These are phyloP conservation scores for Xenoacremonium recifei DNA, from an alignment of 2,329 filamentous ascomycete genomes.

Conservation along the genomic window DNA sequence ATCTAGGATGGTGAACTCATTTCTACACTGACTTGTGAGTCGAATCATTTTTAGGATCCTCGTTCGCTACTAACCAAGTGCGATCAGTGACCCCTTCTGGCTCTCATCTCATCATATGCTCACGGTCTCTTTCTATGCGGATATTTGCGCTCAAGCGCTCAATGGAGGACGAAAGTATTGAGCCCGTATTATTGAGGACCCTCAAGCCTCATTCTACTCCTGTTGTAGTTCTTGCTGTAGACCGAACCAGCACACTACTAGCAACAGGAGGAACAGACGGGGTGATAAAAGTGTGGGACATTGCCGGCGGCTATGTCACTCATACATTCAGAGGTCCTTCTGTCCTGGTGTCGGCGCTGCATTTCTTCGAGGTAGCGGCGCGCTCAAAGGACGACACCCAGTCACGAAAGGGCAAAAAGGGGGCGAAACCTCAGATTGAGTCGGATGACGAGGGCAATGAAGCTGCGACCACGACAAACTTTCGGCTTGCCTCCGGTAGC, in stretches of 20 bases:
- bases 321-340: constrained; percentile 94
- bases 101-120: constrained; percentile 87
- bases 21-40: constrained; percentile 66
- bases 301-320: constrained; percentile 83
- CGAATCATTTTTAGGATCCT: constrained; percentile 14
- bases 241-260: constrained; percentile 83
- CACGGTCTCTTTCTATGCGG: constrained; percentile 92
- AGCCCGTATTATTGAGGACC: constrained; percentile 70
- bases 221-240: constrained; percentile 81
- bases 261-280: constrained; percentile 94
- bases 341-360: constrained; percentile 84
- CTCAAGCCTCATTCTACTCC: constrained; percentile 89
- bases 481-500: constrained; percentile 83
- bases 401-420: constrained; percentile 35
- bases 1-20: constrained; percentile 73
- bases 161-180: constrained; percentile 55
- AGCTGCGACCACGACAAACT: constrained; percentile 52
- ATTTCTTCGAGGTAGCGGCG: constrained; percentile 78
- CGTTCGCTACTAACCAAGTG: constrained; percentile 13
- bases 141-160: constrained; percentile 73
- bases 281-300: constrained; percentile 95
- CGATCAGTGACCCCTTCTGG: constrained; percentile 78
- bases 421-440: constrained; percentile 26
- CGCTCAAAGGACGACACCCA: constrained; percentile 29
- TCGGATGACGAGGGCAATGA: constrained; percentile 39